Evolutionary conservation across 1,284 basidiomycete genomes (phyloP).

Genomic region (Cryptococcus sp.): DNA sequence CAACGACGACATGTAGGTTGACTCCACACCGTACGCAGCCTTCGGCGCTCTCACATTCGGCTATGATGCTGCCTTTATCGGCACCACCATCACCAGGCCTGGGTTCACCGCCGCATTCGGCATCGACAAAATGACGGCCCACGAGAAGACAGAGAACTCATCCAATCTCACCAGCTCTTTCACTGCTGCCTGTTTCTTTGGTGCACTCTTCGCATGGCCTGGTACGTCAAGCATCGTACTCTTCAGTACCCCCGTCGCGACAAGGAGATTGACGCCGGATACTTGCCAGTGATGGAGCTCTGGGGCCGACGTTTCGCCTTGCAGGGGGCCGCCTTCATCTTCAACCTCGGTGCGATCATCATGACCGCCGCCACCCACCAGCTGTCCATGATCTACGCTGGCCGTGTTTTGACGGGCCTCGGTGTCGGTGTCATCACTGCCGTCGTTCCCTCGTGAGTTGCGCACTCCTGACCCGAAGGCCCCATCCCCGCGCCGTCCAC

Average conservation of each 20-base stretch:
- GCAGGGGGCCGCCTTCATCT: constrained; percentile 38
- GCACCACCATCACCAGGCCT: constrained; percentile 33
- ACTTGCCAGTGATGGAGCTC: constrained; percentile 32
- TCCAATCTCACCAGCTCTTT: constrained; percentile 51
- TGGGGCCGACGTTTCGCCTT: constrained; percentile 34
- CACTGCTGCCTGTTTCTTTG: constrained; percentile 49
- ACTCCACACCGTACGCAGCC: not conserved
- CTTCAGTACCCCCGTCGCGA: not conserved
- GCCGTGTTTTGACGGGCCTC: constrained; percentile 48
- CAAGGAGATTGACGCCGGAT: not conserved
- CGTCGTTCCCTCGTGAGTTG: constrained; percentile 28
- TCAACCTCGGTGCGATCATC: constrained; percentile 44
- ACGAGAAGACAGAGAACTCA: constrained; percentile 46
- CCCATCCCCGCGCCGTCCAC: no score
- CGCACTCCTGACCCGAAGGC: no score
- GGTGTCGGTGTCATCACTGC: constrained; percentile 41
- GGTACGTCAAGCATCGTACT: not conserved
- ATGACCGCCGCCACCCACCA: constrained; percentile 39
- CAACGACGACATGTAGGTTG: not conserved
- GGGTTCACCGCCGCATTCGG: constrained; percentile 52
- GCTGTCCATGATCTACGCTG: constrained; percentile 30
- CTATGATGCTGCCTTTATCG: constrained; percentile 55
- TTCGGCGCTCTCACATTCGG: constrained; percentile 12
- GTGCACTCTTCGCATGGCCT: constrained; percentile 30
- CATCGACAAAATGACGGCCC: constrained; percentile 43